Evolutionary conservation across 768 basidiomycete genomes (phyloP).

Genomic region (Calocybe gangraenosa): DNA sequence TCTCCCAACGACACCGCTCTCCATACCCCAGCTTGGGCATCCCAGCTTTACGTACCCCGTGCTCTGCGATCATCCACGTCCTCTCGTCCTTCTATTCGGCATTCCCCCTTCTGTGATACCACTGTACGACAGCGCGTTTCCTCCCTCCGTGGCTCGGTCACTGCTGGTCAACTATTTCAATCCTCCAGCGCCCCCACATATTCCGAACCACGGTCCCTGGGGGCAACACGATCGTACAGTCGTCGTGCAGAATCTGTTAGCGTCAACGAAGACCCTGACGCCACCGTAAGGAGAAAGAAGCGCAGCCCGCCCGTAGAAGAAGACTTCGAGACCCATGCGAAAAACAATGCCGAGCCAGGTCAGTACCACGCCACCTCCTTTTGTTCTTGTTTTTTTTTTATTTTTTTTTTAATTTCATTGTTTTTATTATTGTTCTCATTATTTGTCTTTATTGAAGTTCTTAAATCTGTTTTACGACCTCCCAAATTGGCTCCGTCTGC

Average conservation of each 20-base stretch:
- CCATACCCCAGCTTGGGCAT: conserved; percentile 60
- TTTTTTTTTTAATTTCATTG: background rate
- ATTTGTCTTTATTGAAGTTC: conserved; percentile 33
- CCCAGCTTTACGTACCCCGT: conserved; percentile 59
- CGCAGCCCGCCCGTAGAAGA: conserved; percentile 36
- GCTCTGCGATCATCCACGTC: conserved; percentile 41
- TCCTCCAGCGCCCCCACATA: conserved; percentile 69
- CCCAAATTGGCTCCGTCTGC: conserved; percentile 92
- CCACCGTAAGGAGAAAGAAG: conserved; percentile 67
- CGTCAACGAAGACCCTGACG: conserved; percentile 60
- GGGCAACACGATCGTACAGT: conserved; percentile 57
- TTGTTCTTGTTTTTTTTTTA: too few species aligned
- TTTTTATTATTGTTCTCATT: background rate
- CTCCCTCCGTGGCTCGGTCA: conserved; percentile 42
- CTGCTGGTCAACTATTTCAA: conserved; percentile 54
- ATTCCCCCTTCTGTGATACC: conserved; percentile 41
- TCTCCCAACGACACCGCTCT: conserved; percentile 60
- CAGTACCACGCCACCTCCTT: conserved; percentile 10
- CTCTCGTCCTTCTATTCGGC: conserved; percentile 40
- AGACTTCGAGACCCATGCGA: conserved; percentile 28
- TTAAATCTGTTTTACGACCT: conserved; percentile 77
- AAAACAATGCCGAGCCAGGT: conserved; percentile 45
- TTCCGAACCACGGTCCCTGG: conserved; percentile 41
- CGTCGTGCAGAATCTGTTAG: conserved; percentile 65
- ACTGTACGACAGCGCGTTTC: conserved; percentile 38